Percentiles rank a stretch among this genome's conserved stretches.
Evolutionary conservation across 305 asterid species (phyloP).

Genomic region (Fraxinus dipetala): DNA sequence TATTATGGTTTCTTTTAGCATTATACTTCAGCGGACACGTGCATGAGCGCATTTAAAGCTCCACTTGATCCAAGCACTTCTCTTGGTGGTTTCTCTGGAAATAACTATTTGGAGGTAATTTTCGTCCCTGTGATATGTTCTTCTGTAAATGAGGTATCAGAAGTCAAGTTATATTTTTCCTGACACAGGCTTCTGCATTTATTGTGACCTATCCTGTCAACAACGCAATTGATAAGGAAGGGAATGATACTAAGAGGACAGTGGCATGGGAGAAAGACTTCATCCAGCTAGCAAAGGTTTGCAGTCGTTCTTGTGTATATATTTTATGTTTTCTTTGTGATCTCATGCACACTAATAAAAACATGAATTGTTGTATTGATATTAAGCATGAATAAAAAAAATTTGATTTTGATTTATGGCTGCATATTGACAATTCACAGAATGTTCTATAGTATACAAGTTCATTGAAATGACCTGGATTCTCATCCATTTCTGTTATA

Average conservation of each 20-base stretch:
- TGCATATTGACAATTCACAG: neutral
- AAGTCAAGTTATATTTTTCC: neutral
- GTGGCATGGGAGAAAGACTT: conserved; percentile 97
- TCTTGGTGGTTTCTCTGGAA: conserved; percentile 93
- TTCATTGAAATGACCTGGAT: conserved; percentile 8
- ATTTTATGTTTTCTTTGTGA: neutral
- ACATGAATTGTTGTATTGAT: neutral
- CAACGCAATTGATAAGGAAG: conserved; percentile 72
- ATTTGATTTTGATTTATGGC: neutral
- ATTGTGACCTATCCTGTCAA: conserved; percentile 94
- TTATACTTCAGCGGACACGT: conserved; percentile 77
- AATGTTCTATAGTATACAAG: neutral
- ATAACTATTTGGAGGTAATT: conserved; percentile 80
- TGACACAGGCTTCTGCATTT: conserved; percentile 86
- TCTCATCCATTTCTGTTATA: conserved; percentile 28
- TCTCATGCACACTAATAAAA: neutral
- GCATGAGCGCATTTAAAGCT: conserved; percentile 89
- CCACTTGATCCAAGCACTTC: conserved; percentile 99
- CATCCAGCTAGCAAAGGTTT: conserved; percentile 89
- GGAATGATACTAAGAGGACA: conserved; percentile 75
- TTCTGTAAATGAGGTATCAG: conserved; percentile 13
- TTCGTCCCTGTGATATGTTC: neutral
- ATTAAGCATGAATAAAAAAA: neutral
- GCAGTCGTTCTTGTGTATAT: neutral
- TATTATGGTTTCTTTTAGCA: conserved; percentile 53